These are phyloP conservation scores for Emydomyces testavorans DNA, from an alignment of 2,329 filamentous ascomycete species.

Conservation along the genomic window DNA sequence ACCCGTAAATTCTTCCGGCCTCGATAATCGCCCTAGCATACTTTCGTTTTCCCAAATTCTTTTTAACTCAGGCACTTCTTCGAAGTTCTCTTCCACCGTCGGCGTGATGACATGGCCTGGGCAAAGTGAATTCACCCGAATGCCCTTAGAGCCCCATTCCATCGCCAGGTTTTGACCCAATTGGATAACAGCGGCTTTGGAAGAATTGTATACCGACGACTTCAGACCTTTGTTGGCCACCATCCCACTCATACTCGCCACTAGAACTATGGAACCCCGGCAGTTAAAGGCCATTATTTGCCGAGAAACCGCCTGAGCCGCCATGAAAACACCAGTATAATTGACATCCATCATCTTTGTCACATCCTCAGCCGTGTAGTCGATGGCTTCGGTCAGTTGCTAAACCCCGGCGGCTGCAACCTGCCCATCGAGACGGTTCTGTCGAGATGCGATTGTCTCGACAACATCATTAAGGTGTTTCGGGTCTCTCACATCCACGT, in stretches of 20 bases:
- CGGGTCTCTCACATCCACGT: conserved; percentile 38
- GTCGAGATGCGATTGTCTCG: conserved; percentile 9
- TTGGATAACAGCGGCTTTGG: conserved; percentile 45
- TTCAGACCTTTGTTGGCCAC: conserved; percentile 40
- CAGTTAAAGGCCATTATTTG: conserved; percentile 14
- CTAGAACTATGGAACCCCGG: conserved; percentile 38
- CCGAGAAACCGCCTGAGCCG: conserved; percentile 37
- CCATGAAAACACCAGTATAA: conserved; percentile 40
- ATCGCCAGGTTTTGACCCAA: conserved; percentile 42
- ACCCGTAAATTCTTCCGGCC: conserved; percentile 49
- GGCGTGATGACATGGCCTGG: conserved; percentile 49
- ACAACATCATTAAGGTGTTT: conserved; percentile 22
- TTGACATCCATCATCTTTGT: conserved; percentile 40
- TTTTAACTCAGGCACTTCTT: conserved; percentile 49
- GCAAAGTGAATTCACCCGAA: conserved; percentile 44
- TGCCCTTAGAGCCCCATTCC: conserved; percentile 42
- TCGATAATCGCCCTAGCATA: conserved; percentile 44
- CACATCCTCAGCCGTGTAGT: conserved; percentile 32
- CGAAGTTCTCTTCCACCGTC: conserved; percentile 74
- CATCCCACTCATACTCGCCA: conserved; percentile 43
- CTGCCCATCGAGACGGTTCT: conserved; percentile 30
- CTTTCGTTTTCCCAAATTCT: conserved; percentile 37
- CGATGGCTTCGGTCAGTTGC: conserved; percentile 32
- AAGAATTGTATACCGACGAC: conserved; percentile 41
- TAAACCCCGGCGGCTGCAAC: conserved; percentile 37